These are phyloP conservation scores for Coemansia sp. DNA, from an alignment of 192 early-diverging fungal species.

Conservation along the genomic window DNA sequence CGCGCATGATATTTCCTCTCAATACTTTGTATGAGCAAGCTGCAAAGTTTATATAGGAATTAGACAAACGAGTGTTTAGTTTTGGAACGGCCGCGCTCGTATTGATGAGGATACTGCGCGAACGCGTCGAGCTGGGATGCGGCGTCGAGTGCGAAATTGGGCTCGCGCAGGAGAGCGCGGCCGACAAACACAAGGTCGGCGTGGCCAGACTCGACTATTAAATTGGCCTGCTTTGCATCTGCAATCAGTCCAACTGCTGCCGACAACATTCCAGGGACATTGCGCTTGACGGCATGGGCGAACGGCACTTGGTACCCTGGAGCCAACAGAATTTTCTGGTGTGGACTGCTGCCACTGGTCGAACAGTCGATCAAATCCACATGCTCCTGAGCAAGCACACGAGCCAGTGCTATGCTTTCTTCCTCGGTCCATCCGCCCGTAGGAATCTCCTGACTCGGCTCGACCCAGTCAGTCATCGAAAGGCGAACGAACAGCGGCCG, in stretches of 20 bases:
- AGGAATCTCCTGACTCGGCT: conserved; percentile 39
- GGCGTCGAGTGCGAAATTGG: conserved; percentile 66
- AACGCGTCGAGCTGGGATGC: conserved; percentile 67
- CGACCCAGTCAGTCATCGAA: conserved; percentile 73
- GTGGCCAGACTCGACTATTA: conserved; percentile 58
- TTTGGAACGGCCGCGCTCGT: conserved; percentile 54
- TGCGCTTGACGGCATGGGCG: conserved; percentile 60
- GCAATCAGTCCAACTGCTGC: conserved; percentile 75
- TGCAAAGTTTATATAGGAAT: not conserved
- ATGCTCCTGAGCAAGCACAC: conserved; percentile 60
- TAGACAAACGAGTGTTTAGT: conserved; percentile 29
- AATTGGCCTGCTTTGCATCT: conserved; percentile 65
- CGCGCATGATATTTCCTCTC: conserved; percentile 83
- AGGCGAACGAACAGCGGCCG: conserved; percentile 86
- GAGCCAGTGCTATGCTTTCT: conserved; percentile 67
- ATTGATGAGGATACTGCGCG: conserved; percentile 65
- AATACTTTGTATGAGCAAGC: conserved; percentile 16
- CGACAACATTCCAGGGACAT: conserved; percentile 57
- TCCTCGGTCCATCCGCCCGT: conserved; percentile 69
- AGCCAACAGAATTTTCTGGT: conserved; percentile 52
- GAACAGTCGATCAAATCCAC: conserved; percentile 89
- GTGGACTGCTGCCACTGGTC: conserved; percentile 67
- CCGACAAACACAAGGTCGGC: conserved; percentile 79
- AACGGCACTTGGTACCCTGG: conserved; percentile 72
- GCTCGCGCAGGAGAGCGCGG: conserved; percentile 68